Evolutionary conservation across 2,329 filamentous ascomycete species (phyloP).

Genomic region (Zymoseptoria passerinii): DNA sequence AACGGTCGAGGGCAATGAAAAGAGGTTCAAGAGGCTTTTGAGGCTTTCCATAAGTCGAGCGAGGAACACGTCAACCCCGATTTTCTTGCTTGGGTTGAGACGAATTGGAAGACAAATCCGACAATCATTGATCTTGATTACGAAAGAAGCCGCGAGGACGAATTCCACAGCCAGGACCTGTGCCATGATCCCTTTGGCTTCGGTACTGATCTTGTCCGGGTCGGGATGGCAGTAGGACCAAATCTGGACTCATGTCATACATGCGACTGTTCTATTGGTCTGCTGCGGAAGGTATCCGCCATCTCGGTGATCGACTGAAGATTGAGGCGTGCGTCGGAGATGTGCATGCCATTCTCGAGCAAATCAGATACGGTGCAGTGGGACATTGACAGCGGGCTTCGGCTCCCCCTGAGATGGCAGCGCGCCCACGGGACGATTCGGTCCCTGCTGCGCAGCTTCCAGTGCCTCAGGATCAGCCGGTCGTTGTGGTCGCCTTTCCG

Average conservation of each 20-base stretch:
- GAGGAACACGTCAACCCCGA: background rate
- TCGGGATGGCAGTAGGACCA: background rate
- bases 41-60: background rate
- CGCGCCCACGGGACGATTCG: background rate
- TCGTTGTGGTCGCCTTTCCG: background rate
- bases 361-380: slow-evolving; percentile 5
- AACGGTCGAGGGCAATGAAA: background rate
- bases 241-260: background rate
- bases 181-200: slow-evolving; percentile 5
- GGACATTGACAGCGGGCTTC: background rate
- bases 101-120: slow-evolving; percentile 6
- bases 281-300: background rate
- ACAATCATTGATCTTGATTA: slow-evolving; percentile 9
- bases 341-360: slow-evolving; percentile 8
- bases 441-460: background rate
- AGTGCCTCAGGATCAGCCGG: background rate
- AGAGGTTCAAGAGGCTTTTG: slow-evolving; percentile 2
- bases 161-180: background rate
- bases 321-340: slow-evolving; percentile 7
- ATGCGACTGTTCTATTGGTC: background rate
- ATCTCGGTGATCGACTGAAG: background rate
- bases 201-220: background rate
- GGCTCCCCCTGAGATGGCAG: background rate
- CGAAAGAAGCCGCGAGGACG: background rate
- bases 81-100: slow-evolving; percentile 1